Conservation (phyloP, 345 rosid genomes). For the Eutrema heterophyllum region DNA sequence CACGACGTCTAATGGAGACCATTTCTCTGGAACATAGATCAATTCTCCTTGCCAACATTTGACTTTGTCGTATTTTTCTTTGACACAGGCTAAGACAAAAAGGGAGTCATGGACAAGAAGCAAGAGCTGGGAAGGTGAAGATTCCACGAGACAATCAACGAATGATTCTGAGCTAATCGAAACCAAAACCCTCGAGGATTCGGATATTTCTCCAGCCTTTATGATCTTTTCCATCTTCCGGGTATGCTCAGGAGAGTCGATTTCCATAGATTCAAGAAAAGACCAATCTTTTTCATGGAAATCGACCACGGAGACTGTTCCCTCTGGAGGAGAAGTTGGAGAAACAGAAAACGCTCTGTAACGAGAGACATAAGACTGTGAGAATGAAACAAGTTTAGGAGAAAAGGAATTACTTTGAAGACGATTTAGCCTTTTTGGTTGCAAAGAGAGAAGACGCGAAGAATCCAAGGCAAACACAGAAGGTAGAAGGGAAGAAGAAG, state of each 20-base stretch:
- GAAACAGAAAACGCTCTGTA: slow-evolving; percentile 11
- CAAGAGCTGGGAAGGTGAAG: slow-evolving; percentile 48
- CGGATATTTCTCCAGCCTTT: slow-evolving; percentile 51
- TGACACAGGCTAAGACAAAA: slow-evolving; percentile 61
- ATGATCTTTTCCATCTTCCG: slow-evolving; percentile 48
- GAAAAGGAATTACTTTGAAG: slow-evolving; percentile 12
- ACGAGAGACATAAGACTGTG: slow-evolving; percentile 15
- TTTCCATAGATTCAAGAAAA: slow-evolving; percentile 65
- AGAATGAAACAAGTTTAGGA: slow-evolving; percentile 6
- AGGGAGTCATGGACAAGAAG: slow-evolving; percentile 85
- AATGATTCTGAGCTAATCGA: slow-evolving; percentile 64
- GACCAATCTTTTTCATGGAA: slow-evolving; percentile 85
- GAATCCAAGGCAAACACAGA: slow-evolving; percentile 1
- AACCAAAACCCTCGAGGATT: slow-evolving; percentile 67
- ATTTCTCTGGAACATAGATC: slow-evolving; percentile 68
- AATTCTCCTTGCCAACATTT: slow-evolving; percentile 98
- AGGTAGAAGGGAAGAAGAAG: slow-evolving; percentile 9
- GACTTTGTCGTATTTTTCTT: slow-evolving; percentile 71
- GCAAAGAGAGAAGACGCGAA: slow-evolving; percentile 18
- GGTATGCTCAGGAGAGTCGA: slow-evolving; percentile 30
- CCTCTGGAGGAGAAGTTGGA: slow-evolving; percentile 44
- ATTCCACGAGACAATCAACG: slow-evolving; percentile 58
- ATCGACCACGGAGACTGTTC: slow-evolving; percentile 41
- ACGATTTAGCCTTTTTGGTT: slow-evolving; percentile 10
- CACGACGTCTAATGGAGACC: slow-evolving; percentile 79